Evolutionary conservation across 176 grass and related monocot species (phyloP), one percentile per base, ranked within the genome.

Genomic region (Bolboschoenus planiculmis): DNA sequence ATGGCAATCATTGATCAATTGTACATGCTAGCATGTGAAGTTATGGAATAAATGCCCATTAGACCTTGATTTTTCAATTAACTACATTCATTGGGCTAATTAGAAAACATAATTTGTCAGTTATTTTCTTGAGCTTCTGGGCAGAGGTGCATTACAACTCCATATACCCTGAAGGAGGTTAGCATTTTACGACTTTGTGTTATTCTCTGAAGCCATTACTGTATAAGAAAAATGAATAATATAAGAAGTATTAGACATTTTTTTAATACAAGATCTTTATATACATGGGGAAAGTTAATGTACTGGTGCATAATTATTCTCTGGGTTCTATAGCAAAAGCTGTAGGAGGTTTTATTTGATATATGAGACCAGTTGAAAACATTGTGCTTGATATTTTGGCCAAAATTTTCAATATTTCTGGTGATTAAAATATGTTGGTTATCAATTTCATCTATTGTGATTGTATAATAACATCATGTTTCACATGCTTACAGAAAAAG

Each of bases 111-210:
- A 85, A 27, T 64, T 72, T 73, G 72, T 14, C 84, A 93, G 88
- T 93, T 48, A 93, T 93, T 77, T 88, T 93, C 84, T 90, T 93
- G 59, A 93, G 91, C 76, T 90, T 90, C 72, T 93, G 91, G 91
- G 88, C 91, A 61, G 91, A 93, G 86, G 91, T 93, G 48, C 88
- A 90, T 50, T 93, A 93, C 86, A 93, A 93, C 62, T 90, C 91
- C 9, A 93, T 90, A 61, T 90, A 90, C 77, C 84, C 88, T 53
- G 81, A 86, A 90, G 88, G 78, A 65, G 91, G 88, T 90, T 59
- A 86, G 79, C 56, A 62, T 43, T 50, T 73, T 29, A 40, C 53
- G 35, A 33, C 29, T 29, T n/a, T 58, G 3, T 71, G 56, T 84
- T 58, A 39, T 79, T 51, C 0, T 79, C 7, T 15, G 53, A 56